phyloP scores from a whole-genome alignment of 2,329 filamentous ascomycete genomes.

The Botrytis fragariae region DNA sequence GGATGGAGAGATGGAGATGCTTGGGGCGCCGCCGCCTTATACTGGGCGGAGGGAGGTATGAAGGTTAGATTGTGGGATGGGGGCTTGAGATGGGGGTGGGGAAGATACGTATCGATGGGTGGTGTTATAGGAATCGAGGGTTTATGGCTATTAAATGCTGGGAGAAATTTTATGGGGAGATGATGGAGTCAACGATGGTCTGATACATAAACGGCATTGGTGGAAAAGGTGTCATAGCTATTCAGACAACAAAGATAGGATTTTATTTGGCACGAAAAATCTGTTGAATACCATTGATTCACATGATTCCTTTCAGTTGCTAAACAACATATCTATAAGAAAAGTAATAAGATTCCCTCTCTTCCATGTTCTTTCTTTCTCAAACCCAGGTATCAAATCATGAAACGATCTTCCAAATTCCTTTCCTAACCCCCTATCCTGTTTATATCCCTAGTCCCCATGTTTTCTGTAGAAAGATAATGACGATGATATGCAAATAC shows the following conservation, averaged over 20 bases:
- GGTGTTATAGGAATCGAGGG: not conserved
- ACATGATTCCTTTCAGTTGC: not conserved
- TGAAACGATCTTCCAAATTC: not conserved
- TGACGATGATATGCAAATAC: not conserved
- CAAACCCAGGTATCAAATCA: not conserved
- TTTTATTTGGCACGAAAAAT: not conserved
- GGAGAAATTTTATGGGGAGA: not conserved
- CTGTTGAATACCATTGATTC: not conserved
- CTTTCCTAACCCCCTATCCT: not conserved
- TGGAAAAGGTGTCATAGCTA: not conserved
- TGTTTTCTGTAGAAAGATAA: not conserved
- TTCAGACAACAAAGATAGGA: not conserved
- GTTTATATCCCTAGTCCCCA: not conserved
- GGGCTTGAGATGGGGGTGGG: not conserved
- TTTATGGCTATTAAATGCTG: not conserved
- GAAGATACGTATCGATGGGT: not conserved
- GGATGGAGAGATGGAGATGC: not conserved
- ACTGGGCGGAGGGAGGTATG: not conserved
- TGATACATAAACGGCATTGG: not conserved
- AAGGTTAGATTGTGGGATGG: not conserved
- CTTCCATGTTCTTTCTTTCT: not conserved
- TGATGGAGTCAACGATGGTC: not conserved
- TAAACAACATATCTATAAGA: not conserved
- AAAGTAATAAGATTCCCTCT: not conserved
- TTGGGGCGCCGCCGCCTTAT: not conserved